Evolutionary conservation across 352 stramenopile genomes (phyloP).

Genomic region (Globisporangium carolinianum): DNA sequence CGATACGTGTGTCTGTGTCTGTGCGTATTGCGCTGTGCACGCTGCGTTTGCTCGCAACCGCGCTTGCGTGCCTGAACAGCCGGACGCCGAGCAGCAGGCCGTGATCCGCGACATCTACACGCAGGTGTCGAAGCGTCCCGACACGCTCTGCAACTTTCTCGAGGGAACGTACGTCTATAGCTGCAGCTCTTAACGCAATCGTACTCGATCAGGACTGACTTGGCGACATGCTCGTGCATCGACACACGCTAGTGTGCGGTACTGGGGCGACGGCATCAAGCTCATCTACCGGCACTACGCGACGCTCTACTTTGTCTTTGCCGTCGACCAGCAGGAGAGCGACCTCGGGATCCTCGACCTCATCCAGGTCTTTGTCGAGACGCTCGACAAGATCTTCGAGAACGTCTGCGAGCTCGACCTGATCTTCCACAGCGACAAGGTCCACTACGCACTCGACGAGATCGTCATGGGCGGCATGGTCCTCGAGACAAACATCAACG

Average conservation of each 20-base stretch:
- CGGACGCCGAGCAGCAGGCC: conserved; percentile 94
- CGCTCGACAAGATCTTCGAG: conserved; percentile 98
- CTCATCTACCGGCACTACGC: conserved; percentile 99
- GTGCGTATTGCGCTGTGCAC: neutral
- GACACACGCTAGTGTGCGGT: conserved; percentile 37
- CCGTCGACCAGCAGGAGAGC: conserved; percentile 96
- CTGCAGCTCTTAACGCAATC: neutral
- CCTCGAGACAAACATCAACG: conserved; percentile 98
- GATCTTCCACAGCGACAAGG: conserved; percentile 98
- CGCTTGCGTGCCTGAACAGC: conserved; percentile 22
- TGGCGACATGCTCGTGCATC: neutral
- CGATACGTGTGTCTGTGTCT: neutral
- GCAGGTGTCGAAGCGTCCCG: conserved; percentile 96
- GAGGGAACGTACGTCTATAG: conserved; percentile 85
- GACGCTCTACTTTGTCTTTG: conserved; percentile 99
- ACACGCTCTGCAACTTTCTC: conserved; percentile 99
- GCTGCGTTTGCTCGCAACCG: neutral
- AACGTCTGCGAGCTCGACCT: conserved; percentile 99
- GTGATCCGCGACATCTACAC: conserved; percentile 98
- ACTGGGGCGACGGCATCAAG: conserved; percentile 97
- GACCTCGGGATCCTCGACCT: conserved; percentile 99
- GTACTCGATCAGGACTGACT: too few species aligned
- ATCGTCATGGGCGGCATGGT: conserved; percentile 99
- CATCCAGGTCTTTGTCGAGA: conserved; percentile 97
- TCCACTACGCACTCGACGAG: conserved; percentile 97